These are phyloP conservation scores for Picochlorum sp. DNA, from an alignment of 139 green algal species.

Conservation along the genomic window DNA sequence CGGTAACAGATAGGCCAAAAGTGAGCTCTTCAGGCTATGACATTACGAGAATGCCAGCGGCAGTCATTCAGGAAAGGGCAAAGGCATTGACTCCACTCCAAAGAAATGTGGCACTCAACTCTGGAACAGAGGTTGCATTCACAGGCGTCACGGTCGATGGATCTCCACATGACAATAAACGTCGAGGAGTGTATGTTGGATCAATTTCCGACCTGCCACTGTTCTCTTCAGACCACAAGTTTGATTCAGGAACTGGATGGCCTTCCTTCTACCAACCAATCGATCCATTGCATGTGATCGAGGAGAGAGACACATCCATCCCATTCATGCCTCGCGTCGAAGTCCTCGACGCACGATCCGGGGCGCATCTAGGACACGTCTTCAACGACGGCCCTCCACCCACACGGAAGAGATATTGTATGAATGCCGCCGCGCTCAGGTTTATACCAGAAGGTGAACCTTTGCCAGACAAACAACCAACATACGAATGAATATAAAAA, in stretches of 20 bases:
- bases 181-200: conserved; percentile 45
- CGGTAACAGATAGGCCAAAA: not conserved
- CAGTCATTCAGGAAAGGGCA: conserved; percentile 35
- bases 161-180: conserved; percentile 63
- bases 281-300: conserved; percentile 67
- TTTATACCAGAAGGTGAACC: conserved; percentile 68
- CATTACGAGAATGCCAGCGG: conserved; percentile 56
- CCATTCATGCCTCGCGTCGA: conserved; percentile 83
- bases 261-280: conserved; percentile 72
- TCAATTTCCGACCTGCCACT: conserved; percentile 60
- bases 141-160: conserved; percentile 64
- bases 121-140: conserved; percentile 68
- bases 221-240: conserved; percentile 64
- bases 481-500: too few species aligned
- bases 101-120: conserved; percentile 32
- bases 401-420: conserved; percentile 85
- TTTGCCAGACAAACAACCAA: conserved; percentile 1
- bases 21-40: conserved; percentile 59
- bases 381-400: conserved; percentile 60
- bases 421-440: conserved; percentile 77
- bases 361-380: conserved; percentile 67
- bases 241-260: conserved; percentile 57
- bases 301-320: conserved; percentile 70
- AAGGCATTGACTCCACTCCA: conserved; percentile 47
- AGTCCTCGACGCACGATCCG: conserved; percentile 48